A percentile compares a stretch with the other conserved stretches of the same genome.
These are phyloP conservation scores for Blastobotrys elegans DNA, from an alignment of 1,139 yeast genomes.

Conservation along the genomic window DNA sequence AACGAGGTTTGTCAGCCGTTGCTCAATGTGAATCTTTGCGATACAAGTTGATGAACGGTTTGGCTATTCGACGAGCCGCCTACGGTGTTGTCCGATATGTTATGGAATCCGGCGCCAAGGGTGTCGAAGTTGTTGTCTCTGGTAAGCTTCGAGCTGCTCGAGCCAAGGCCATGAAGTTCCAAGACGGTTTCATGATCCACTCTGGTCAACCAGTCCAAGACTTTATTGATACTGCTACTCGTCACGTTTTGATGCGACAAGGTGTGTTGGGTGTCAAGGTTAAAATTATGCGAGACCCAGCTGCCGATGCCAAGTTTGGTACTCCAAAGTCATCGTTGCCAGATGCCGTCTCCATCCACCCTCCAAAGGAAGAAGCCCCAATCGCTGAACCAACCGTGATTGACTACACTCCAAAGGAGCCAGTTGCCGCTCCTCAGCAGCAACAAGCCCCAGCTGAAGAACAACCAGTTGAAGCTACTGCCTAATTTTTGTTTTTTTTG, in stretches of 20 bases:
- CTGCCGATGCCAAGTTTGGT: conserved; percentile 74
- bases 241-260: conserved; percentile 99
- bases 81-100: conserved; percentile 99
- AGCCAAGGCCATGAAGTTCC: conserved; percentile 99
- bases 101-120: conserved; percentile 99
- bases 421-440: conserved; percentile 22
- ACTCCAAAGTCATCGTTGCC: conserved; percentile 82
- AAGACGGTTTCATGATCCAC: conserved; percentile 99
- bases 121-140: conserved; percentile 99
- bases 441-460: conserved; percentile 22
- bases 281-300: conserved; percentile 99
- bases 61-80: conserved; percentile 99
- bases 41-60: conserved; percentile 97
- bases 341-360: conserved; percentile 90
- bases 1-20: conserved; percentile 99
- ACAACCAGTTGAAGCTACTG: conserved; percentile 13
- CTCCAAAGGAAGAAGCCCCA: conserved; percentile 96
- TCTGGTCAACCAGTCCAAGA: conserved; percentile 99
- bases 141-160: conserved; percentile 99
- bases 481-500: background rate
- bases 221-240: conserved; percentile 97
- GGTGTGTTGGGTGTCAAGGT: conserved; percentile 99
- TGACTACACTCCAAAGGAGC: conserved; percentile 31
- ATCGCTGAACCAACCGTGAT: conserved; percentile 78
- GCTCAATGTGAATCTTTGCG: conserved; percentile 99